phyloP scores from a whole-genome alignment of 1,284 basidiomycete species.

The Bondarzewia mesenterica region DNA sequence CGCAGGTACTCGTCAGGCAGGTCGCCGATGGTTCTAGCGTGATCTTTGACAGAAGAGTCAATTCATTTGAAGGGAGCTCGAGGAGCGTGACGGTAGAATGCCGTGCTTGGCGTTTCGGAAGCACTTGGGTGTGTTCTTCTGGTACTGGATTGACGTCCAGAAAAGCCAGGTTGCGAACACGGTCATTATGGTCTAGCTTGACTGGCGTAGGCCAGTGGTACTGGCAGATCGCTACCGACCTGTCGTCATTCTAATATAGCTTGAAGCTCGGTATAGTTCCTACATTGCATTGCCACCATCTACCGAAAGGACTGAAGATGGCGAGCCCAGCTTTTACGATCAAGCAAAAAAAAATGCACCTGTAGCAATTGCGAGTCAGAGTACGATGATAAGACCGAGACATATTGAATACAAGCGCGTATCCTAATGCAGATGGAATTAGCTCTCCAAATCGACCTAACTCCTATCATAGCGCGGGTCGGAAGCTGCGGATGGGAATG shows the following conservation, averaged over 20 bases:
- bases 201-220: not conserved
- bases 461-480: no score
- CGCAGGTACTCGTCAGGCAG: slow-evolving; percentile 46
- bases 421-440: no score
- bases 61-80: not conserved
- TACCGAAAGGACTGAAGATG: not conserved
- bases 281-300: slow-evolving; percentile 10
- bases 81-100: not conserved
- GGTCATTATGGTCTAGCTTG: not conserved
- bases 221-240: slow-evolving; percentile 15
- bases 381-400: no score
- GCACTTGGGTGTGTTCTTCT: slow-evolving; percentile 36
- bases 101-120: slow-evolving; percentile 31
- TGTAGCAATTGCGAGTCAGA: no score
- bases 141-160: slow-evolving; percentile 29
- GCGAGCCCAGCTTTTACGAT: slow-evolving; percentile 21
- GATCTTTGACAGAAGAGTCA: slow-evolving; percentile 34
- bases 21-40: slow-evolving; percentile 42
- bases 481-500: no score
- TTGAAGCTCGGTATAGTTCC: slow-evolving; percentile 31
- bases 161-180: slow-evolving; percentile 25
- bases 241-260: slow-evolving; percentile 30
- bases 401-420: no score
- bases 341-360: slow-evolving; percentile 25
- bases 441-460: no score